These are phyloP conservation scores for Magnolia kwangsiensis DNA, from an alignment of 164 flowering plant species.

Conservation along the genomic window DNA sequence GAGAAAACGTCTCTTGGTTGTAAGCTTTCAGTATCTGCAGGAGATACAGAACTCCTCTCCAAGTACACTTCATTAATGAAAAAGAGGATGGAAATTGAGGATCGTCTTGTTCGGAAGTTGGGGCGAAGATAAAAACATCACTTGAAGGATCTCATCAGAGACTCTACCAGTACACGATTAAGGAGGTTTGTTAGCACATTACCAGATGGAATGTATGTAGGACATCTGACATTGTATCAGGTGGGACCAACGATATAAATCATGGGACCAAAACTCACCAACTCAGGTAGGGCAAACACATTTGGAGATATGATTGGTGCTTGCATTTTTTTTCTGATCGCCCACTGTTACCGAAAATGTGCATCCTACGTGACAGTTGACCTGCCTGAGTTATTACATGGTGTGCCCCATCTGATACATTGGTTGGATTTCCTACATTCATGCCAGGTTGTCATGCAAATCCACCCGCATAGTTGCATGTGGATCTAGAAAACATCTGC, in stretches of 20 bases:
- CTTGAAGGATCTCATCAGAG: background rate
- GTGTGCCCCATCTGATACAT: background rate
- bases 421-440: background rate
- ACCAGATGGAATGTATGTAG: background rate
- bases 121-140: constrained; percentile 32
- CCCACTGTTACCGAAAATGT: background rate
- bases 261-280: too few species aligned
- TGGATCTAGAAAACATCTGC: background rate
- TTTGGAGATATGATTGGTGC: too few species aligned
- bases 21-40: constrained; percentile 56
- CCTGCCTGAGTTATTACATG: too few species aligned
- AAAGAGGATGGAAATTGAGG: constrained; percentile 85
- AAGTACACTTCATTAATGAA: constrained; percentile 66
- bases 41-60: constrained; percentile 43
- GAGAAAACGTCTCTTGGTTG: constrained; percentile 69
- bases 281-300: too few species aligned
- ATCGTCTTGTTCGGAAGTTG: constrained; percentile 58
- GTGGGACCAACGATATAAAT: background rate
- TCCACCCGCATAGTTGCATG: background rate
- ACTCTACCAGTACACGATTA: too few species aligned
- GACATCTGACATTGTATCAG: background rate
- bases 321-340: too few species aligned
- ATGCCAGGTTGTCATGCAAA: background rate
- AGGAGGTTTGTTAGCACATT: background rate
- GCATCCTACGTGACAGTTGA: background rate